Base-by-base conservation (phyloP, 2,329 filamentous ascomycete species). In the Fusarium odoratissimum region DNA sequence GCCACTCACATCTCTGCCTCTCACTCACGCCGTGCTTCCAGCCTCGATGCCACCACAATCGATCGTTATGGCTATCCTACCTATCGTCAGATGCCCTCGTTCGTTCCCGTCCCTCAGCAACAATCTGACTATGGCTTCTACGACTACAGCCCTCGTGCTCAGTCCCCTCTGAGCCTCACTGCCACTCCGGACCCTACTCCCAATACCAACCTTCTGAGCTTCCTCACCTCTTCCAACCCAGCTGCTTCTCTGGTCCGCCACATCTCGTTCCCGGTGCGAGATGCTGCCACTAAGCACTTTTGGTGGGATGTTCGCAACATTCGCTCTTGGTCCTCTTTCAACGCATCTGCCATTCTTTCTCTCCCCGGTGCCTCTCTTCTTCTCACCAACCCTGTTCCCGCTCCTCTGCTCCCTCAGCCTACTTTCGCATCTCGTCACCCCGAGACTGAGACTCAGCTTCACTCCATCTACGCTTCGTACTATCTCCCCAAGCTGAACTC, bases 291-390 rank as follows among this genome's bases (percentile, higher is more conserved):
- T 77, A 94, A 92, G 81, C 91, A 97, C 84, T 97, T 95, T 82
- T 98, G 95, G 95, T 98, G 94, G 93, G 95, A 98, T 78, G 89
- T 97, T 65, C 93, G 95, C 75, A 95, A 97, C 80, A 86, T 98
- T 74, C 91, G 93, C 71, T 88, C 91, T 69, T 98, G 95, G 95
- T 89, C 88, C 57, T 88, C 90, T 75, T 98, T 98, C 88, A 93
- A 90, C 73, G 85, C 93, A 16, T 82, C 87, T 60, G 90, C 91
- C 64, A 91, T 98, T 79, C 87, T 92, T 74, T 86, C 89, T 10
- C 90, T 97, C 49, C 92, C 92, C 2, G 91, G 91, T 37, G 91
- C 96, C 30, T 87, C 91, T 11, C 86, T 89, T 28, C 89, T 97
- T 28, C 90, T 98, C 65, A 90, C 90, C 74, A 91, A 92, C 75